These are phyloP conservation scores for Funneliformis mosseae DNA, from an alignment of 192 early-diverging fungal species.

Conservation along the genomic window DNA sequence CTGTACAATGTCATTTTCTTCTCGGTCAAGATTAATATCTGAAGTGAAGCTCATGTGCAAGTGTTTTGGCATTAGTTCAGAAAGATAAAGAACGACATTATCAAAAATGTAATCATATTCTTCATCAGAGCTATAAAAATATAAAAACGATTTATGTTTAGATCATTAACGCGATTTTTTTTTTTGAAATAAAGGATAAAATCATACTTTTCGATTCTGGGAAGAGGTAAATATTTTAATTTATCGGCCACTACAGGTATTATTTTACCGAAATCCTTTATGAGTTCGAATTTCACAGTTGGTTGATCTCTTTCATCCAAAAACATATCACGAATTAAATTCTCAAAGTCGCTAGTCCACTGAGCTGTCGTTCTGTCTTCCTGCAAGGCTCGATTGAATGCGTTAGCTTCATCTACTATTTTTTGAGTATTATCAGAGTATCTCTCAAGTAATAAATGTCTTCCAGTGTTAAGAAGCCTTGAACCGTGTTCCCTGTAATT, in stretches of 20 bases:
- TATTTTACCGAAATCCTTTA: slow-evolving; percentile 50
- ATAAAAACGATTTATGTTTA: background rate
- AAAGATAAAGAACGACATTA: slow-evolving; percentile 43
- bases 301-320: slow-evolving; percentile 52
- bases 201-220: slow-evolving; percentile 48
- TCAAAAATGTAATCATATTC: slow-evolving; percentile 41
- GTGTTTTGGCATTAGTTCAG: slow-evolving; percentile 41
- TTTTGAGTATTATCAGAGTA: slow-evolving; percentile 39
- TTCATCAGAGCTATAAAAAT: slow-evolving; percentile 36
- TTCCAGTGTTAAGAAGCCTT: slow-evolving; percentile 41
- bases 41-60: slow-evolving; percentile 36
- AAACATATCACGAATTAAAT: slow-evolving; percentile 48
- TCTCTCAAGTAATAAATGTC: slow-evolving; percentile 37
- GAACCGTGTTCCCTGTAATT: slow-evolving; percentile 38
- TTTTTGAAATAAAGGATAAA: background rate
- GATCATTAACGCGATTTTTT: background rate
- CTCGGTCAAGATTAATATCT: slow-evolving; percentile 37
- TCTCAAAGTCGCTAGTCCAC: slow-evolving; percentile 40
- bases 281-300: slow-evolving; percentile 53
- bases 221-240: slow-evolving; percentile 54
- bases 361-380: slow-evolving; percentile 42
- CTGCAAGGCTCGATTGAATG: slow-evolving; percentile 41
- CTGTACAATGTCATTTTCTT: slow-evolving; percentile 33
- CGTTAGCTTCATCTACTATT: slow-evolving; percentile 37
- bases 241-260: slow-evolving; percentile 48